Evolutionary conservation across 140 eudicot species (phyloP), one percentile per base, ranked within the genome.

Genomic region (Cichorium intybus): DNA sequence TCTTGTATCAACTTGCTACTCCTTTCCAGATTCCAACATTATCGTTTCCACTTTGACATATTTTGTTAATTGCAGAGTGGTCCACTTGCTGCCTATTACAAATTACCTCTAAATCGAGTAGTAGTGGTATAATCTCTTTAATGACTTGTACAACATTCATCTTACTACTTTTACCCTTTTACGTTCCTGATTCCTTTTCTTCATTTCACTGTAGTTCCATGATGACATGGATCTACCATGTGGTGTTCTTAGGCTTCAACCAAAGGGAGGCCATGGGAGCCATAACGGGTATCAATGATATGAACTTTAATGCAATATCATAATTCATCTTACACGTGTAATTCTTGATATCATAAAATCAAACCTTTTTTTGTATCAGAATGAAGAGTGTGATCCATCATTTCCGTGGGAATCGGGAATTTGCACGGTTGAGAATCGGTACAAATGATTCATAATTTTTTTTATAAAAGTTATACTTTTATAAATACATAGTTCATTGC

Each of bases 191-290:
- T 24, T 33, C 28, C 28, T 28, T 51, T 26, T 34, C 33, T 70
- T 45, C n/a, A 66, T 64, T 55, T 28, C 51, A 62, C 12, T 68
- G 61, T 76, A 87, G 97, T 77, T 88, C 56, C 95, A 93, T 62
- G 97, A 93, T 77, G 99, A 93, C 80, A 84, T 93, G 95, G 83
- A 74, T 79, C 78, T 93, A 75, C 97, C 95, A 29, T 81, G 95
- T 62, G 97, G 99, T 51, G 97, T 88, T 60, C 97, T 93, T 82
- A 95, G 95, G 56, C 85, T 93, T 62, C 81, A 83, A 27, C 81
- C 69, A 51, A 73, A 60, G 46, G 95, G 97, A 56, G 87, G 91
- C 41, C 97, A 89, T 74, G 93, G 88, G 64, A 75, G 95, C 54
- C 99, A 93, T 66, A 86, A 88, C 11, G 99, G 99, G 97, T 91